Percentiles rank a stretch among this genome's conserved stretches.
Conservation (phyloP, 1,284 basidiomycete genomes). For the Exobasidium cylindrosporum region DNA sequence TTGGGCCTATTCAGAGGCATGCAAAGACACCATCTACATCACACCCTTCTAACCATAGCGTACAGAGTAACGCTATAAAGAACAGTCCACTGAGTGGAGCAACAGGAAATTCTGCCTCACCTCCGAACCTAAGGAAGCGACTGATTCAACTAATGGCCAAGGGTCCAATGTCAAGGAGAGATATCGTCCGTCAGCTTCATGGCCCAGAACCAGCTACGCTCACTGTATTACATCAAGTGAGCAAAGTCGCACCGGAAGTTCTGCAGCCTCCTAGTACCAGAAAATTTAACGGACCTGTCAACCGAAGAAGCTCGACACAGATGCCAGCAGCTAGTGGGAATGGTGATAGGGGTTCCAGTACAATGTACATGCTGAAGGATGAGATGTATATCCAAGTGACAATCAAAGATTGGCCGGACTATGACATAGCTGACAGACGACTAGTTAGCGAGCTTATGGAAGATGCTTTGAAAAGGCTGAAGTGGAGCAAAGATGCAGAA, state of each 20-base stretch:
- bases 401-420: conserved; percentile 3
- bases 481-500: background rate
- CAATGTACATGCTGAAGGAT: conserved; percentile 7
- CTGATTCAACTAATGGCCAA: conserved; percentile 11
- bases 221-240: background rate
- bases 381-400: background rate
- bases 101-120: background rate
- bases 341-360: background rate
- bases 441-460: background rate
- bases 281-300: conserved; percentile 6
- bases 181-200: conserved; percentile 4
- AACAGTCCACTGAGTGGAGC: background rate
- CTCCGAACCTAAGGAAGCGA: background rate
- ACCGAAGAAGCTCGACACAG: background rate
- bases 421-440: background rate
- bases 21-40: background rate
- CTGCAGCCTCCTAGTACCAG: background rate
- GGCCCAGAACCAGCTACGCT: background rate
- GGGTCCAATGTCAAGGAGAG: conserved; percentile 3
- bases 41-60: background rate
- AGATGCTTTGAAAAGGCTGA: background rate
- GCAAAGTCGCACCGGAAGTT: background rate
- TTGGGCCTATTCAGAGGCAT: background rate
- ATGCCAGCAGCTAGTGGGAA: background rate
- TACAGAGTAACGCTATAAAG: background rate